A percentile compares a stretch with the other conserved stretches of the same genome.
Conservation (phyloP, 441 rosid genomes). For the Manihot esculenta region DNA sequence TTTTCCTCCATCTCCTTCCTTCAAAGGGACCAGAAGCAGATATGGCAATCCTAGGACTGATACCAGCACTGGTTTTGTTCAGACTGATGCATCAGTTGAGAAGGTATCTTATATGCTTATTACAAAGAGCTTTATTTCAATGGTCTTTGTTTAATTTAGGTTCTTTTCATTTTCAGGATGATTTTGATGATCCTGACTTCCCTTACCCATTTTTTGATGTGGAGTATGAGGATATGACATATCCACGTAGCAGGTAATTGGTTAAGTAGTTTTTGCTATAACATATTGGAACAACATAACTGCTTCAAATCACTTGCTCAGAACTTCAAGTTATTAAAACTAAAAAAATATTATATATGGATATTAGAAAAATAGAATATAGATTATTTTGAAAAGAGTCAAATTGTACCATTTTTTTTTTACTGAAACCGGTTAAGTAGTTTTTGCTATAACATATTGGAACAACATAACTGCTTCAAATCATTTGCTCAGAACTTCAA, state of each 20-base stretch:
- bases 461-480: neutral
- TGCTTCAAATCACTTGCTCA: neutral
- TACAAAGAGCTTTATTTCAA: slow-evolving; percentile 3
- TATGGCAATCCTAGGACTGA: slow-evolving; percentile 41
- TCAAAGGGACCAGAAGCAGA: slow-evolving; percentile 43
- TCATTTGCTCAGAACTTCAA: neutral
- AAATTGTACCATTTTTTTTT: neutral
- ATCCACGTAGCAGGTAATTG: slow-evolving; percentile 66
- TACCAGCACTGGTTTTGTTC: slow-evolving; percentile 38
- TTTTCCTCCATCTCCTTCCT: slow-evolving; percentile 57
- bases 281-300: neutral
- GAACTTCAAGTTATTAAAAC: neutral
- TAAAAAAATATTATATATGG: neutral
- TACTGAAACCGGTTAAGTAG: neutral
- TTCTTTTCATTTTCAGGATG: slow-evolving; percentile 45
- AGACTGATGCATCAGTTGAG: slow-evolving; percentile 43
- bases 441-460: slow-evolving; percentile 9
- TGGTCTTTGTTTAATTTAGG: slow-evolving; percentile 7
- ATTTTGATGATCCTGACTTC: slow-evolving; percentile 67
- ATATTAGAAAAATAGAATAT: too few relatives aligned
- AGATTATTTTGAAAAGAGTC: neutral
- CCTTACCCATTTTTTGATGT: slow-evolving; percentile 76
- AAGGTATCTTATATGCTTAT: slow-evolving; percentile 53
- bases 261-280: slow-evolving; percentile 10
- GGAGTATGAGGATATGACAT: slow-evolving; percentile 58